Evolutionary conservation across 495 filamentous ascomycete species (phyloP), one percentile per base, ranked within the genome.

Genomic region (Podospora anserina): DNA sequence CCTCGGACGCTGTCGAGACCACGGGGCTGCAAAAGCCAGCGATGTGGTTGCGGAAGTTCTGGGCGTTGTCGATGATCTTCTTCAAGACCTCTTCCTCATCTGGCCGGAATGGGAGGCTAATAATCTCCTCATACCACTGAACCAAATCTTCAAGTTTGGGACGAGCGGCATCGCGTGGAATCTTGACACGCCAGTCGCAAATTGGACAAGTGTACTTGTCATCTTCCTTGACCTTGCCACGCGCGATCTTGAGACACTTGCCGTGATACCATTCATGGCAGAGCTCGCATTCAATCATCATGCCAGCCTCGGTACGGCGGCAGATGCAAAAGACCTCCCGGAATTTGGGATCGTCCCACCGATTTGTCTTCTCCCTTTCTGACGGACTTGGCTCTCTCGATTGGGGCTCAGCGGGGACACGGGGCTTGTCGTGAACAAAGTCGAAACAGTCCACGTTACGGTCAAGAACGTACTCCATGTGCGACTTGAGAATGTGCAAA

Each of bases 241-340:
- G 87, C 18, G 96, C 96, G 68, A 99, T 97, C 82, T 99, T 99
- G 49, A 99, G 84, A 75, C 95, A 99, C 79, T 97, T 98, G 54
- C 94, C 93, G 73, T 99, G 95, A 74, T 99, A 99, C 95, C 95
- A 99, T 80, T 99, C 95, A 71, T 97, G 93, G 78, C 95, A 99
- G 44, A 97, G 82, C 78, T 97, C 94, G 79, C 95, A 99, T 76
- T 99, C 95, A 71, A 99, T 97, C 95, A 99, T 99, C 91, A 97
- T 94, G 26, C 95, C 95, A 49, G 94, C 92, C 77, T 99, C 95
- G 19, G 90, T 88, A 68, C 89, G 89, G 66, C 95, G 89, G 79
- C 95, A 99, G 72, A 99, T 96, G 79, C 95, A 99, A 78, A 98
- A 99, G 3, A 97, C 94, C 77, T 97, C 94, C 55, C 91, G 74